A percentile compares a stretch with the other conserved stretches of the same genome.
phyloP scores from a whole-genome alignment of 208 protist genomes.

The Crithidia sp. region DNA sequence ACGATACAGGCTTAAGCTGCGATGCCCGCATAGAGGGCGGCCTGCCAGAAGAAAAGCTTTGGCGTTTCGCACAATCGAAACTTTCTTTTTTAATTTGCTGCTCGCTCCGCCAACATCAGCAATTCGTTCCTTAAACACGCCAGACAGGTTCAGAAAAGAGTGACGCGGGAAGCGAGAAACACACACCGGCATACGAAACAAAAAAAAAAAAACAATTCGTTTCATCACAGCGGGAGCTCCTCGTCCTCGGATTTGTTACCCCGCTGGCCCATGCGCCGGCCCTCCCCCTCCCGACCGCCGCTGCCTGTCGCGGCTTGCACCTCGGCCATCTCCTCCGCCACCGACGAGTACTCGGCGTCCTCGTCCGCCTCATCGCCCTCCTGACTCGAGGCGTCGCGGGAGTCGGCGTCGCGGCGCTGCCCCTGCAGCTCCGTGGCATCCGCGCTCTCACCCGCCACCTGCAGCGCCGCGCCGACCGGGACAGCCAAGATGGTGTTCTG shows the following conservation, averaged over 20 bases:
- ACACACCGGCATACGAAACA: no score
- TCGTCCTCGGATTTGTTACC: conserved; percentile 12
- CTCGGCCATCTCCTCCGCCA: conserved; percentile 17
- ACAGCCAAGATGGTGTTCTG: conserved; percentile 41
- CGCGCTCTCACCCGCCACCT: not conserved
- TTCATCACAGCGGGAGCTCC: conserved; percentile 13
- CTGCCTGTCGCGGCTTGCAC: not conserved
- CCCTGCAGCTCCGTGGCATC: not conserved
- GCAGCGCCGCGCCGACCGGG: not conserved
- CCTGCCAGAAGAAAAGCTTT: no score
- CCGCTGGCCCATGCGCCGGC: conserved; percentile 14
- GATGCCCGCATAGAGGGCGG: no score
- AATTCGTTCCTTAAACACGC: no score
- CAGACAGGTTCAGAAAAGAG: no score
- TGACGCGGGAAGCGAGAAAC: no score
- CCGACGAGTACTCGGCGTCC: conserved; percentile 14
- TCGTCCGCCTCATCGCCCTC: conserved; percentile 27
- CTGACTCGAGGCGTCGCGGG: conserved; percentile 33
- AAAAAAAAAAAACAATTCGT: conserved; percentile 4
- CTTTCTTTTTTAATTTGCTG: no score
- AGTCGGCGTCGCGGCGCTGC: conserved; percentile 7
- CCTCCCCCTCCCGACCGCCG: conserved; percentile 3
- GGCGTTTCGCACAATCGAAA: no score
- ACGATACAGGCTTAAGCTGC: no score
- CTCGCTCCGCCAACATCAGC: no score